A percentile compares a stretch with the other conserved stretches of the same genome.
These are phyloP conservation scores for Lichtheimia hyalospora DNA, from an alignment of 371 early-diverging fungal species.

Conservation along the genomic window DNA sequence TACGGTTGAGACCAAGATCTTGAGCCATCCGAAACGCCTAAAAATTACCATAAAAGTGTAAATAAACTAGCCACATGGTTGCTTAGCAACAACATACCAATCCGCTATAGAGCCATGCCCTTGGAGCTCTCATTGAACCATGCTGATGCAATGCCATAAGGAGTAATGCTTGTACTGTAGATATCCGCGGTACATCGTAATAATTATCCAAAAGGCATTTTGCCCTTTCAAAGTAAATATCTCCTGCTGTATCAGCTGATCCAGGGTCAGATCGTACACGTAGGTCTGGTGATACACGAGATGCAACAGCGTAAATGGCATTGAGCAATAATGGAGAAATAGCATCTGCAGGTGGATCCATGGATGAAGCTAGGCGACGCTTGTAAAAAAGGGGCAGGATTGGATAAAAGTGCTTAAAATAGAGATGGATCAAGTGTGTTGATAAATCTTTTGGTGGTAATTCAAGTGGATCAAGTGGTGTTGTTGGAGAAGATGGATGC, in stretches of 20 bases:
- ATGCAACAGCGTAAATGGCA: slow-evolving; percentile 51
- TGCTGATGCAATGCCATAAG: slow-evolving; percentile 58
- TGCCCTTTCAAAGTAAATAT: slow-evolving; percentile 49
- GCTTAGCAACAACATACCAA: slow-evolving; percentile 32
- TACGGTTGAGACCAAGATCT: slow-evolving; percentile 48
- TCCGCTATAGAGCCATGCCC: slow-evolving; percentile 52
- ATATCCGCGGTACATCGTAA: slow-evolving; percentile 57
- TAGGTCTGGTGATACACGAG: slow-evolving; percentile 39
- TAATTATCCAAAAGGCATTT: slow-evolving; percentile 50
- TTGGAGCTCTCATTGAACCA: slow-evolving; percentile 48
- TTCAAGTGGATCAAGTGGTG: slow-evolving; percentile 26
- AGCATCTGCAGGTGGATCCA: slow-evolving; percentile 14
- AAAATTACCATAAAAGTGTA: neutral
- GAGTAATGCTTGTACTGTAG: slow-evolving; percentile 62
- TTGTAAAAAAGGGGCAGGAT: slow-evolving; percentile 57
- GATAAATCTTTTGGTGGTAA: slow-evolving; percentile 56
- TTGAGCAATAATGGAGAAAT: slow-evolving; percentile 48
- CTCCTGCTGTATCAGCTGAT: slow-evolving; percentile 38
- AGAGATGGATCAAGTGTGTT: slow-evolving; percentile 48
- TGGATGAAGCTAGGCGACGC: slow-evolving; percentile 16
- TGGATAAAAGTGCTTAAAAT: slow-evolving; percentile 57
- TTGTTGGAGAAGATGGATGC: slow-evolving; percentile 1
- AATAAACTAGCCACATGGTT: too few species aligned
- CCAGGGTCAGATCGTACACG: slow-evolving; percentile 34
- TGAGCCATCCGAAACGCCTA: slow-evolving; percentile 57